Evolutionary conservation across 495 filamentous ascomycete species (phyloP), one percentile per base, ranked within the genome.

Genomic region (Pyronema omphalodes): DNA sequence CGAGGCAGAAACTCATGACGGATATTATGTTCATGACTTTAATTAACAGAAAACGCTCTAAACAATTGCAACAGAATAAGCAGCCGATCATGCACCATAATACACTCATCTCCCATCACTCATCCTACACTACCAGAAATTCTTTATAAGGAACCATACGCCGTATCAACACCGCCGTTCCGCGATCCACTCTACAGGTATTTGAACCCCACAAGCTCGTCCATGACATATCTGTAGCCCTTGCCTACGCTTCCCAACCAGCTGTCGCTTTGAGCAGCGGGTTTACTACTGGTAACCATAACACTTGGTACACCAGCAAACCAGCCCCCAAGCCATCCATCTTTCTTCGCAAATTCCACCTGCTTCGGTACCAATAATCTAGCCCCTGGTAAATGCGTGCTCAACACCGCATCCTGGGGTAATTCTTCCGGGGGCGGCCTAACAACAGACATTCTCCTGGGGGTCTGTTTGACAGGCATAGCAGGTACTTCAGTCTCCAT

Each of bases 191-290:
- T 34, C 29, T 54, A 54, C 41, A 54, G 15, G 45, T 54, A 46
- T 34, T 64, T 64, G 54, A 64, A 53, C 7, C 61, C 61, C 11
- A 64, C 57, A 15, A 64, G 45, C 41, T 64, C 61, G 44, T 64
- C 57, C 61, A 64, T 64, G 33, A 64, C 33, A 34, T 64, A 64
- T 52, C 60, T 52, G 44, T 64, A 64, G 11, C 37, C 55, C 9
- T 55, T 53, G 8, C 23, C 52, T 9, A 54, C 18, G 9, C 57
- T 53, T 54, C 60, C 63, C n/a, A 57, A 44, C 15, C 55, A 50
- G 23, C 57, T 52, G 36, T 51, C 60, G 3, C 51, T 39, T 47
- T n/a, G 12, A n/a, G 9, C 29, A 29, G 19, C 41, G 18, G 15
- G 11, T 15, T n/a, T n/a, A 3, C 56, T 52, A 12, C 51, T 53